Conservation (phyloP, 2,329 filamentous ascomycete genomes). For the Colletotrichum tamarilloi region DNA sequence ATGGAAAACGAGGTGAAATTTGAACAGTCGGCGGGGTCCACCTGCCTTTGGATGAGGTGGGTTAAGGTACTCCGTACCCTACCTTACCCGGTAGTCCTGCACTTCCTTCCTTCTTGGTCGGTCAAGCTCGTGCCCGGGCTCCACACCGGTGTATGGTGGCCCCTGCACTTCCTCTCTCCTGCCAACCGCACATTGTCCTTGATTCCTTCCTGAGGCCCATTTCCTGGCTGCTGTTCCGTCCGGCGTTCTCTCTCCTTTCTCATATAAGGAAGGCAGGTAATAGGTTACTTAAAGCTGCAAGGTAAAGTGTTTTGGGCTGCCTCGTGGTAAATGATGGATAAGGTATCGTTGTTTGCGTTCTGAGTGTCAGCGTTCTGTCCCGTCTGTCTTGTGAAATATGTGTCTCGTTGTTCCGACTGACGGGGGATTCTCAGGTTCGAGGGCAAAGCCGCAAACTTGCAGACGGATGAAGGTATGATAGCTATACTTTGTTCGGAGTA, state of each 20-base stretch:
- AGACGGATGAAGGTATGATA: too few species aligned
- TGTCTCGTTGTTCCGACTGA: too few species aligned
- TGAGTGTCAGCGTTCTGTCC: not conserved
- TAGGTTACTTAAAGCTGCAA: not conserved
- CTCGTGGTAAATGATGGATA: not conserved
- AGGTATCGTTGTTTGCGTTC: not conserved
- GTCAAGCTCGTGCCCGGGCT: not conserved
- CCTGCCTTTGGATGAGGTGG: not conserved
- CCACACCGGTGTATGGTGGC: conserved; percentile 26
- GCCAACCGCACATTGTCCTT: not conserved
- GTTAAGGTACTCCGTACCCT: too few species aligned
- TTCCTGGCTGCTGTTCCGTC: not conserved
- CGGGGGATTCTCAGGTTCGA: too few species aligned
- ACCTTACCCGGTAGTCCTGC: not conserved
- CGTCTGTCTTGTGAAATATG: not conserved
- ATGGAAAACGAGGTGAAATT: not conserved
- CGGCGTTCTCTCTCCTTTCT: too few species aligned
- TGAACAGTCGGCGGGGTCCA: not conserved
- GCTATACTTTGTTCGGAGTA: too few species aligned
- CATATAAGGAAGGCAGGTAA: not conserved
- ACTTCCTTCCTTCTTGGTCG: too few species aligned
- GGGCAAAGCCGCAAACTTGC: too few species aligned
- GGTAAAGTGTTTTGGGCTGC: not conserved
- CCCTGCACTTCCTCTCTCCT: not conserved
- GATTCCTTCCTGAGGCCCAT: not conserved